Evolutionary conservation across 148 eudicot species (phyloP).

Genomic region (Persicaria maculosa): DNA sequence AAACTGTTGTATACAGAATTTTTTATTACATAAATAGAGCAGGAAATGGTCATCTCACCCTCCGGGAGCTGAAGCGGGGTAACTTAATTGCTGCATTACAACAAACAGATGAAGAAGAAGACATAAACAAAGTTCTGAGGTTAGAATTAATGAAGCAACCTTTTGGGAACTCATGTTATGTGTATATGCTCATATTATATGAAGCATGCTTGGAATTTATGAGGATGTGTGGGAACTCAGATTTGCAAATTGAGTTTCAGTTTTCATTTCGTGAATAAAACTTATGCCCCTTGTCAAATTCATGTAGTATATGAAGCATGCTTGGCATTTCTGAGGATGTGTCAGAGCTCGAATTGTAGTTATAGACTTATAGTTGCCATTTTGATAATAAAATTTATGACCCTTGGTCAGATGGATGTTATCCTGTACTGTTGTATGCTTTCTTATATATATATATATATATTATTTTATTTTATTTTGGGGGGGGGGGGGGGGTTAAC

Average conservation of each 20-base stretch:
- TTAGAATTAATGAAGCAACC: constrained; percentile 21
- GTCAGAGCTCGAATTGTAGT: background rate
- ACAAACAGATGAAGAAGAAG: constrained; percentile 98
- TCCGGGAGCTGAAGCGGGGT: constrained; percentile 90
- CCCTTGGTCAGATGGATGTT: background rate
- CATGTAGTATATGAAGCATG: background rate
- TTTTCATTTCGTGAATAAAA: background rate
- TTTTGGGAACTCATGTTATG: background rate
- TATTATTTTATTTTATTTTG: too few species aligned
- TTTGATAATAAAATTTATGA: background rate
- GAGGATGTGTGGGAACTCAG: constrained; percentile 3
- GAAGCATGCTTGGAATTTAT: background rate
- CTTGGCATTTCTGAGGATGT: constrained; percentile 5
- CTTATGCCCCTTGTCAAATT: background rate
- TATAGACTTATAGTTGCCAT: background rate
- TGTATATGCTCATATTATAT: background rate
- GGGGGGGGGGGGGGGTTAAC: too few species aligned
- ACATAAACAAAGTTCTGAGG: constrained; percentile 94
- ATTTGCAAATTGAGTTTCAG: background rate
- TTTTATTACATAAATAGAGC: constrained; percentile 92
- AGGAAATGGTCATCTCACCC: constrained; percentile 84
- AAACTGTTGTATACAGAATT: constrained; percentile 96
- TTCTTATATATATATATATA: background rate
- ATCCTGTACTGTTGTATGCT: background rate
- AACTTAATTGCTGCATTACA: constrained; percentile 84